phyloP scores from a whole-genome alignment of 2,329 filamentous ascomycete genomes.

The Amauroascus niger region DNA sequence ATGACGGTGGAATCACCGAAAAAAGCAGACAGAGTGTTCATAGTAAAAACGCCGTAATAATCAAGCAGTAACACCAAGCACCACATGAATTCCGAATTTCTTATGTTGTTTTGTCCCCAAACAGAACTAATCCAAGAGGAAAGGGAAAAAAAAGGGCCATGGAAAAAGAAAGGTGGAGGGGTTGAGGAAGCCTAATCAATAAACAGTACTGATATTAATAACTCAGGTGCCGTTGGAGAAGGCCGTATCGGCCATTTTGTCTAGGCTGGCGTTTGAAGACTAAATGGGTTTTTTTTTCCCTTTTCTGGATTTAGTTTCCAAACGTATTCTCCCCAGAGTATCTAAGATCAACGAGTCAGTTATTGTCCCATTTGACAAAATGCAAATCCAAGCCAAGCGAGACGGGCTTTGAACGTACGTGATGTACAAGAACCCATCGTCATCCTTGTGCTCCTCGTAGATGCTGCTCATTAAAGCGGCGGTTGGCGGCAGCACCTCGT shows the following conservation, averaged over 20 bases:
- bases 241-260: not conserved
- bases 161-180: too few species aligned
- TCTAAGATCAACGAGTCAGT: conserved; percentile 32
- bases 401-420: conserved; percentile 49
- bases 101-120: not conserved
- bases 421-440: conserved; percentile 91
- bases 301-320: conserved; percentile 41
- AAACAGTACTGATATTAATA: not conserved
- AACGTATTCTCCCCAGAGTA: conserved; percentile 99
- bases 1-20: not conserved
- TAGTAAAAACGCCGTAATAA: conserved; percentile 3
- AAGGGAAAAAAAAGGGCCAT: not conserved
- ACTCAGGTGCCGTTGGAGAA: not conserved
- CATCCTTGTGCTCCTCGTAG: conserved; percentile 96
- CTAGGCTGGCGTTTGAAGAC: not conserved
- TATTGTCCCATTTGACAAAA: not conserved
- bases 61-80: conserved; percentile 1
- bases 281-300: not conserved
- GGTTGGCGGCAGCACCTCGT: conserved; percentile 92
- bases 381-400: not conserved
- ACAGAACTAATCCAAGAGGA: not conserved
- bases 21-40: not conserved
- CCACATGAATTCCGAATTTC: conserved; percentile 3
- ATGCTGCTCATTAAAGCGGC: conserved; percentile 98
- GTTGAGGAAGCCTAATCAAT: not conserved